These are phyloP conservation scores for Oehlia diaphana DNA, from an alignment of 192 early-diverging fungal genomes.

Conservation along the genomic window DNA sequence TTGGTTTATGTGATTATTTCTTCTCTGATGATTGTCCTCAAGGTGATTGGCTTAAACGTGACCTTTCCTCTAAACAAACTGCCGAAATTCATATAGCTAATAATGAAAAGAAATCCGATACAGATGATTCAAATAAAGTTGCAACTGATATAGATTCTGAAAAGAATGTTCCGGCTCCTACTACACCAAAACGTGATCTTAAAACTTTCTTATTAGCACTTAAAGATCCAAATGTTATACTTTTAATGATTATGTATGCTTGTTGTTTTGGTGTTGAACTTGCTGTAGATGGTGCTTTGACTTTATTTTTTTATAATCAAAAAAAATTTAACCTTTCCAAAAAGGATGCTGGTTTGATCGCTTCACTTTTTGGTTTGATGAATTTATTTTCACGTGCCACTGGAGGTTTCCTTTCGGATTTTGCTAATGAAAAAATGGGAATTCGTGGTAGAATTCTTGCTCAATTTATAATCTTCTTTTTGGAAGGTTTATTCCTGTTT, in stretches of 20 bases:
- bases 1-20: constrained; percentile 36
- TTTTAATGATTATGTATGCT: constrained; percentile 58
- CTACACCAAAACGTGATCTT: not conserved
- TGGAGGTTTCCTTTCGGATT: constrained; percentile 61
- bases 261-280: constrained; percentile 68
- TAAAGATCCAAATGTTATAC: constrained; percentile 41
- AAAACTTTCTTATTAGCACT: constrained; percentile 23
- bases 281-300: constrained; percentile 57
- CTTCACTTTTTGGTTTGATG: constrained; percentile 64
- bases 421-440: constrained; percentile 33
- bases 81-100: constrained; percentile 29
- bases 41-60: constrained; percentile 36
- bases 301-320: constrained; percentile 43
- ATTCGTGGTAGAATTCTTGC: constrained; percentile 49
- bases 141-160: constrained; percentile 37
- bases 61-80: not conserved
- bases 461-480: constrained; percentile 48
- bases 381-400: constrained; percentile 65
- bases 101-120: constrained; percentile 33
- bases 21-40: constrained; percentile 46
- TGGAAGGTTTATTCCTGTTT: constrained; percentile 52
- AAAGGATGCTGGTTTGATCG: constrained; percentile 52
- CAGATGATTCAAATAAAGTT: constrained; percentile 39
- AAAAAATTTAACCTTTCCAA: constrained; percentile 40
- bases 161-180: not conserved